Conservation (phyloP, 306 rosid species). For the Arachis stenosperma region DNA sequence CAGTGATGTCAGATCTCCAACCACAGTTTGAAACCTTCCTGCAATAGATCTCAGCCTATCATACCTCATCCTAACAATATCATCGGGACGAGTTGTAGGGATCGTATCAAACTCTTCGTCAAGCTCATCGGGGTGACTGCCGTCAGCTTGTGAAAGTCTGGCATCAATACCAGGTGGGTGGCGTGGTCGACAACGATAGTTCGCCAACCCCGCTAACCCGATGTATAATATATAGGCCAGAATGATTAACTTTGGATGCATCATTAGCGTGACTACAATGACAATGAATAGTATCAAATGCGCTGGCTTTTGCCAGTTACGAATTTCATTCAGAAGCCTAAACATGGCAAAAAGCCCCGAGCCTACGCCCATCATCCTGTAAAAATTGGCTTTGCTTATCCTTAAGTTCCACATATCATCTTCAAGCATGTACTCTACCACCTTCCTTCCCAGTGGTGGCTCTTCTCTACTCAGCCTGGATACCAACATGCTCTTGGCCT, state of each 20-base stretch:
- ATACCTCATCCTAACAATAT: slow-evolving; percentile 19
- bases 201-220: slow-evolving; percentile 3
- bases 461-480: not conserved
- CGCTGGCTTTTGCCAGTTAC: not conserved
- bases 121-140: not conserved
- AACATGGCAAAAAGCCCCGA: not conserved
- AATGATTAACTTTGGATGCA: slow-evolving; percentile 4
- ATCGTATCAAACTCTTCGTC: slow-evolving; percentile 15
- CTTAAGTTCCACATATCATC: not conserved
- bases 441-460: slow-evolving; percentile 9
- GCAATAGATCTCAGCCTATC: not conserved
- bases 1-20: not conserved
- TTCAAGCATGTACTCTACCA: slow-evolving; percentile 7
- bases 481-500: not conserved
- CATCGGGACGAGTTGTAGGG: not conserved
- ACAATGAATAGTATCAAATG: not conserved
- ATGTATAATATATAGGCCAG: not conserved
- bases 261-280: not conserved
- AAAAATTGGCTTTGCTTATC: not conserved
- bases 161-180: not conserved
- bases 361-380: not conserved
- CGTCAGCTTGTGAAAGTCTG: not conserved
- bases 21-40: not conserved
- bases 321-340: not conserved
- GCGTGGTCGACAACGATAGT: not conserved